A percentile compares a stretch with the other conserved stretches of the same genome.
Evolutionary conservation across 108 stramenopile species (phyloP).

Genomic region (Nitzschia sp.): DNA sequence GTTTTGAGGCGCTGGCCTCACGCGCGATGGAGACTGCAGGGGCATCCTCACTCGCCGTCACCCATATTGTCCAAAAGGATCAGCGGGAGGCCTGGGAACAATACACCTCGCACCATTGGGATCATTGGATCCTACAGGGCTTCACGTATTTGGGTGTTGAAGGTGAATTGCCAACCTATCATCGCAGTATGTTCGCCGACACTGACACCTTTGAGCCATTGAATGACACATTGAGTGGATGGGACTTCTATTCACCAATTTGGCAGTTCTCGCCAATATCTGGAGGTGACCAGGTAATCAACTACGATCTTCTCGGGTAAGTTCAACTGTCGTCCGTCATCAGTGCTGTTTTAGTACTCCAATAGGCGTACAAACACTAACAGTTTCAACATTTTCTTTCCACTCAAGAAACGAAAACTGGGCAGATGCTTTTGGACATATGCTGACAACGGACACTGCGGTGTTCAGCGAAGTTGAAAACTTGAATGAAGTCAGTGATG

Average conservation of each 20-base stretch:
- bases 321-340: not conserved
- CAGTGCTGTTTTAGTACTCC: too few relatives aligned
- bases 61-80: not conserved
- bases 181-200: not conserved
- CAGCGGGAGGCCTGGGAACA: constrained; percentile 11
- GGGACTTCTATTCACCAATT: not conserved
- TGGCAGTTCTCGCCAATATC: constrained; percentile 1
- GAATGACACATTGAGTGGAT: not conserved
- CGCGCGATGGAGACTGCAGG: not conserved
- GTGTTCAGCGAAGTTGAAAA: not conserved
- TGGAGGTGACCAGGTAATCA: not conserved
- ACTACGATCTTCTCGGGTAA: not conserved
- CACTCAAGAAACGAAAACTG: not conserved
- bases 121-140: not conserved
- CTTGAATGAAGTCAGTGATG: not conserved
- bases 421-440: not conserved
- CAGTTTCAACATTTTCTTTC: too few relatives aligned
- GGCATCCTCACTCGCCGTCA: not conserved
- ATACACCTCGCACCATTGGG: not conserved
- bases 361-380: too few relatives aligned
- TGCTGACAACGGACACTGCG: not conserved
- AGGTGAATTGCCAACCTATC: not conserved
- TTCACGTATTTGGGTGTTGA: not conserved
- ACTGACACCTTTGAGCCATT: not conserved
- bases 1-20: not conserved